A percentile compares a stretch with the other conserved stretches of the same genome.
Evolutionary conservation across 129 eudicot genomes (phyloP).

Genomic region (Tagetes erecta): DNA sequence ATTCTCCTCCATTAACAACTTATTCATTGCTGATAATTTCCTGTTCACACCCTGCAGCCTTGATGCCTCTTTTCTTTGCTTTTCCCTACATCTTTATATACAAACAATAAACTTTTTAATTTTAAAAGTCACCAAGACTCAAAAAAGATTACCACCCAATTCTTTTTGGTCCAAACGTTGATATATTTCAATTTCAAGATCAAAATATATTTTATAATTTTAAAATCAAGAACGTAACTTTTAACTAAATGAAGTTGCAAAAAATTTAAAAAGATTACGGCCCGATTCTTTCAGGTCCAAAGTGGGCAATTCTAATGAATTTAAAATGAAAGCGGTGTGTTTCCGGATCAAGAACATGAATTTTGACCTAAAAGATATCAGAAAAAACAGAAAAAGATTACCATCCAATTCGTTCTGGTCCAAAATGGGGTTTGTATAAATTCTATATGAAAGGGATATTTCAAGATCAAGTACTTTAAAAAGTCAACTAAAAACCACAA

Average conservation of each 20-base stretch:
- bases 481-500: slow-evolving; percentile 9
- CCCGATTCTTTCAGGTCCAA: background rate
- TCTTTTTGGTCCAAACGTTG: slow-evolving; percentile 12
- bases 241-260: slow-evolving; percentile 2
- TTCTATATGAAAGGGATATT: slow-evolving; percentile 9
- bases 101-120: slow-evolving; percentile 16
- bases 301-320: background rate
- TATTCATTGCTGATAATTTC: slow-evolving; percentile 74
- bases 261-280: slow-evolving; percentile 10
- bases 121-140: slow-evolving; percentile 1
- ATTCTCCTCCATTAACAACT: slow-evolving; percentile 84
- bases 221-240: background rate
- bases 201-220: background rate
- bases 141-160: slow-evolving; percentile 7
- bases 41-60: slow-evolving; percentile 74
- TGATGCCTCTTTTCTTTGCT: slow-evolving; percentile 79
- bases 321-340: slow-evolving; percentile 9
- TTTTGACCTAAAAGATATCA: background rate
- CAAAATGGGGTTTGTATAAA: background rate
- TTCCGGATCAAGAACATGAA: slow-evolving; percentile 1
- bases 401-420: slow-evolving; percentile 18
- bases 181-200: background rate
- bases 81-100: slow-evolving; percentile 63
- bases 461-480: slow-evolving; percentile 19
- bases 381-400: slow-evolving; percentile 11